Conservation (phyloP, 2,329 filamentous ascomycete genomes). For the Stachybotrys echinatus region DNA sequence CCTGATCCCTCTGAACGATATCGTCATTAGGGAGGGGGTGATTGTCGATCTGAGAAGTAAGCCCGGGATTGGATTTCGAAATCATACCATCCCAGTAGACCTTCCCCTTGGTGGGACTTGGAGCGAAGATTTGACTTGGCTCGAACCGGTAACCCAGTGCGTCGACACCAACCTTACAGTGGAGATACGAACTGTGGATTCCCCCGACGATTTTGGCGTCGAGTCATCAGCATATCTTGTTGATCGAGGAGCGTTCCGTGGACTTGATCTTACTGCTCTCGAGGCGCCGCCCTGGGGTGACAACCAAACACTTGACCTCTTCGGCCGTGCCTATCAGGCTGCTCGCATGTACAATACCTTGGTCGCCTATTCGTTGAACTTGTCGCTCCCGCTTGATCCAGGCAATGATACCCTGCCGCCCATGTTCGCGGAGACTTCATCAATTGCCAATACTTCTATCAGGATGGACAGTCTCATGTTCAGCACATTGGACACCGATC, state of each 20-base stretch:
- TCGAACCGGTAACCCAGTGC: neutral
- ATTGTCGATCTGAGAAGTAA: neutral
- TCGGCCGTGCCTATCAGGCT: neutral
- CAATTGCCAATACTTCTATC: neutral
- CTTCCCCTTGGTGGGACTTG: neutral
- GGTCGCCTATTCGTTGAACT: neutral
- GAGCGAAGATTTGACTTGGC: neutral
- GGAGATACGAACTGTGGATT: neutral
- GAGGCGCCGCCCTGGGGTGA: neutral
- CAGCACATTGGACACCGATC: neutral
- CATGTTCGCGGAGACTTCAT: neutral
- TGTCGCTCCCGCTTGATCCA: neutral
- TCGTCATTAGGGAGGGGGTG: neutral
- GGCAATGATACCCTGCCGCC: neutral
- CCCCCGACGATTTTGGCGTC: neutral
- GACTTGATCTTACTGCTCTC: neutral
- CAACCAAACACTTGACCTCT: neutral
- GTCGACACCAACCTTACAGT: neutral
- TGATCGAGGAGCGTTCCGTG: neutral
- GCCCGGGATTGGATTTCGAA: neutral
- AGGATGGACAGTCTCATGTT: neutral
- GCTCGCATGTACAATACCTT: neutral
- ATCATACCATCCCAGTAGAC: neutral
- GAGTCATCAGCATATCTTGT: neutral
- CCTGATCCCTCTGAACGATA: neutral